phyloP scores from a whole-genome alignment of 2,329 filamentous ascomycete genomes.

The Fusarium verrucosum region DNA sequence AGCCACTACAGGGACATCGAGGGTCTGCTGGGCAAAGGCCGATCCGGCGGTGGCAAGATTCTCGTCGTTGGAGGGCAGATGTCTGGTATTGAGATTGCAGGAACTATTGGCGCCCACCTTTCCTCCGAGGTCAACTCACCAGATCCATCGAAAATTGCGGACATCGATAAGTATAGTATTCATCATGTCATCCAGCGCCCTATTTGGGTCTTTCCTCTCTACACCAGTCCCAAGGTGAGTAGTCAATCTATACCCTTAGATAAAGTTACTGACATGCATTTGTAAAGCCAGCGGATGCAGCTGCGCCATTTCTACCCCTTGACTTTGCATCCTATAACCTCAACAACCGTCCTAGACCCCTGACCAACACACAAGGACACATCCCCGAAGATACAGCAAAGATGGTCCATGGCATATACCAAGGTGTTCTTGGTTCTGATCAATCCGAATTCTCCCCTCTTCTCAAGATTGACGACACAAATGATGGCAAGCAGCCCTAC shows the following conservation, averaged over 20 bases:
- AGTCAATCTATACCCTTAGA: fast-evolving
- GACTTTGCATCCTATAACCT: conserved; percentile 79
- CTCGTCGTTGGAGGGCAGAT: conserved; percentile 83
- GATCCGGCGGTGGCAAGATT: conserved; percentile 65
- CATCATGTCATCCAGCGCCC: conserved; percentile 76
- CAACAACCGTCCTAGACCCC: conserved; percentile 64
- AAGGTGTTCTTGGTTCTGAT: conserved; percentile 60
- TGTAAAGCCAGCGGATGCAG: conserved; percentile 55
- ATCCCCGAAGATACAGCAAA: conserved; percentile 67
- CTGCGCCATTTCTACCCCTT: conserved; percentile 73
- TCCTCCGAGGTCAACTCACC: conserved; percentile 70
- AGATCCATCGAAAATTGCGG: conserved; percentile 50
- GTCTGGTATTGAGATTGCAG: conserved; percentile 81
- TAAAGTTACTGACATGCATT: not conserved
- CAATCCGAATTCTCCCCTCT: conserved; percentile 61
- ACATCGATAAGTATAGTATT: conserved; percentile 64
- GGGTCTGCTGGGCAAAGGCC: conserved; percentile 54
- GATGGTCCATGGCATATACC: conserved; percentile 61
- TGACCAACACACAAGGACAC: conserved; percentile 72
- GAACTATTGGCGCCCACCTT: conserved; percentile 74
- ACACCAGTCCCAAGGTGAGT: conserved; percentile 61
- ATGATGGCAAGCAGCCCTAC: conserved; percentile 66
- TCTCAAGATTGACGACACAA: conserved; percentile 51
- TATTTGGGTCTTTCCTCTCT: conserved; percentile 75
- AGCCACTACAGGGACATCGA: conserved; percentile 69